Conservation (phyloP, 2,329 filamentous ascomycete genomes). For the Didymella segeticola region DNA sequence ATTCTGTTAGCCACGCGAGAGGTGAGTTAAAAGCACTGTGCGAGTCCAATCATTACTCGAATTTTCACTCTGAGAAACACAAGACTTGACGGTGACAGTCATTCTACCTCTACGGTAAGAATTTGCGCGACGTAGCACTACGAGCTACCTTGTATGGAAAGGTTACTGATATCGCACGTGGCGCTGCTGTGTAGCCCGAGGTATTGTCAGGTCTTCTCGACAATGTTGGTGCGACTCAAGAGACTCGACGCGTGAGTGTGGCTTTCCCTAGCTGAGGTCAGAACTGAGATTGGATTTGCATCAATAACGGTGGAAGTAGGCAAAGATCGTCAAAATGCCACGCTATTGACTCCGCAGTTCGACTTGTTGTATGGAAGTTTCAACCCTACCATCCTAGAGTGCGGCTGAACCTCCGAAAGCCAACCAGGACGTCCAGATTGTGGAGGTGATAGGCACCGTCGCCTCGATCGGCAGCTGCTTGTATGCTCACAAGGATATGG, state of each 20-base stretch:
- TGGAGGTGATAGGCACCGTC: too few species aligned
- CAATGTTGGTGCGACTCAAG: background rate
- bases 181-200: constrained; percentile 6
- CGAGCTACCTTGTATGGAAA: background rate
- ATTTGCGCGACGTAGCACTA: background rate
- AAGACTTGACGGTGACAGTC: background rate
- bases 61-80: background rate
- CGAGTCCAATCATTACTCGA: too few species aligned
- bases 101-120: background rate
- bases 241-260: background rate
- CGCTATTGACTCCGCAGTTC: background rate
- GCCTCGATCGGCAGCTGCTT: background rate
- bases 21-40: background rate
- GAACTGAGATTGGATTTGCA: background rate
- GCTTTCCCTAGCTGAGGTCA: background rate
- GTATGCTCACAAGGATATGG: background rate
- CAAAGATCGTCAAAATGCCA: background rate
- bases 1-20: background rate
- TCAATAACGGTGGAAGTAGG: background rate
- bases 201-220: background rate
- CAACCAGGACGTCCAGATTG: background rate
- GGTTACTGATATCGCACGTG: constrained; percentile 20
- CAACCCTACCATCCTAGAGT: too few species aligned
- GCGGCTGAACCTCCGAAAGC: background rate
- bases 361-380: background rate